Evolutionary conservation across 164 flowering plant genomes (phyloP).

Genomic region (Aristolochia fimbriata): DNA sequence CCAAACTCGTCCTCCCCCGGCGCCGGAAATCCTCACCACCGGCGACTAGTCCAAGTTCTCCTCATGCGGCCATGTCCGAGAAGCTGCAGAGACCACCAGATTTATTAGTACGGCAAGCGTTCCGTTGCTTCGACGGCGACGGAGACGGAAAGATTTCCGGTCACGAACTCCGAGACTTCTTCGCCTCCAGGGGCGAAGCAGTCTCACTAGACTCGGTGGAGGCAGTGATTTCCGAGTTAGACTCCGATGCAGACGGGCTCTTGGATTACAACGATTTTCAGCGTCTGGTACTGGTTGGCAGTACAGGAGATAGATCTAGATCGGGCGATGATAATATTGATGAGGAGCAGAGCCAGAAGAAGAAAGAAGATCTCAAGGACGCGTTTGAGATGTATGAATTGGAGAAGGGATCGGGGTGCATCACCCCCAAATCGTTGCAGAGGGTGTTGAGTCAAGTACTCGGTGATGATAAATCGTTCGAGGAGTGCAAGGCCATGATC

Average conservation of each 20-base stretch:
- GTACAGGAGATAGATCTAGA: too few species aligned
- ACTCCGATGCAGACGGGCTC: slow-evolving; percentile 45
- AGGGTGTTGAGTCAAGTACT: slow-evolving; percentile 41
- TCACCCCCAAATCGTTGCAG: slow-evolving; percentile 66
- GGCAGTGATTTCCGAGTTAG: slow-evolving; percentile 35
- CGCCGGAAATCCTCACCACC: neutral
- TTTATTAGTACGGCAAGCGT: slow-evolving; percentile 31
- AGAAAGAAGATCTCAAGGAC: slow-evolving; percentile 27
- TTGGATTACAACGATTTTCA: slow-evolving; percentile 51
- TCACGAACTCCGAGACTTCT: slow-evolving; percentile 39
- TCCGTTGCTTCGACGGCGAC: slow-evolving; percentile 49
- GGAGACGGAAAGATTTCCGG: slow-evolving; percentile 69
- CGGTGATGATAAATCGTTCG: slow-evolving; percentile 42
- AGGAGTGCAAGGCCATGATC: slow-evolving; percentile 72
- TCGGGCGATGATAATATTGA: slow-evolving; percentile 11
- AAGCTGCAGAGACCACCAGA: slow-evolving; percentile 17
- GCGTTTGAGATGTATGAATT: slow-evolving; percentile 76
- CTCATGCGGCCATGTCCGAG: neutral
- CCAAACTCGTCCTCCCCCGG: slow-evolving; percentile 8
- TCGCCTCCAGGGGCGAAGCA: slow-evolving; percentile 52
- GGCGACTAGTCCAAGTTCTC: neutral
- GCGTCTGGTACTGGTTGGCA: slow-evolving; percentile 44
- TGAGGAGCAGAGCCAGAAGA: slow-evolving; percentile 10
- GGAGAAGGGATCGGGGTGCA: slow-evolving; percentile 65
- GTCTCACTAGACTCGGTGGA: slow-evolving; percentile 49